Evolutionary conservation across 192 early-diverging fungal species (phyloP), one percentile per base, ranked within the genome.

Genomic region (Coemansia erecta): DNA sequence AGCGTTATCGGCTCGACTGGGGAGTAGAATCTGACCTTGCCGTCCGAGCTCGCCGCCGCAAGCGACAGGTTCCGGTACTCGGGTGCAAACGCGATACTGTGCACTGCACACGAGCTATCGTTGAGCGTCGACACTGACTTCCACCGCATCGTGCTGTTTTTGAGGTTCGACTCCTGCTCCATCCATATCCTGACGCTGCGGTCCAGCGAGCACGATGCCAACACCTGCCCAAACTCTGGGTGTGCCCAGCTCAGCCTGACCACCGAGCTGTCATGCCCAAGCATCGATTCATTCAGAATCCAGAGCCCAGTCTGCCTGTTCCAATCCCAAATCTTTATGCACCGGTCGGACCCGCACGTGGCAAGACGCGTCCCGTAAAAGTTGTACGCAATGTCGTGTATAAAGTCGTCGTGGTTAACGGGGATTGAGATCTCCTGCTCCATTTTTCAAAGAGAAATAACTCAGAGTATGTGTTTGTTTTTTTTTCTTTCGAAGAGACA

Each of bases 291-390:
- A 65, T 85, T 90, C 15, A 87, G 70, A 49, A 86, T 82, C 94
- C 94, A 98, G 39, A 70, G 66, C 35, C 83, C 82, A 0, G 75
- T 82, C 9, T 83, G 75, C 47, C 89, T 85, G 58, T 84, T 78
- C 60, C 84, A 83, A 68, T 95, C 93, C 93, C 93, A 97, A 21
- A 98, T 87, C 83, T 98, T 98, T 67, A 98, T 81, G 57, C 86
- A 86, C 56, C 91, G 90, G 72, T 98, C 96, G 7, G 94, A 95
- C 6, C 93, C 92, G 43, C 91, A 92, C 4, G 94, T 95, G 28
- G 83, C 92, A 33, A 96, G 81, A 59, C 94, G 73, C 56, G 89
- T 92, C 21, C 96, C 96, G 77, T 97, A 97, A 70, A 85, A 93
- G 77, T 97, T 90, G 69, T 93, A 97, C 2, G 85, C 79, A 23